Evolutionary conservation across 345 rosid genomes (phyloP).

Genomic region (Triadica sebifera): DNA sequence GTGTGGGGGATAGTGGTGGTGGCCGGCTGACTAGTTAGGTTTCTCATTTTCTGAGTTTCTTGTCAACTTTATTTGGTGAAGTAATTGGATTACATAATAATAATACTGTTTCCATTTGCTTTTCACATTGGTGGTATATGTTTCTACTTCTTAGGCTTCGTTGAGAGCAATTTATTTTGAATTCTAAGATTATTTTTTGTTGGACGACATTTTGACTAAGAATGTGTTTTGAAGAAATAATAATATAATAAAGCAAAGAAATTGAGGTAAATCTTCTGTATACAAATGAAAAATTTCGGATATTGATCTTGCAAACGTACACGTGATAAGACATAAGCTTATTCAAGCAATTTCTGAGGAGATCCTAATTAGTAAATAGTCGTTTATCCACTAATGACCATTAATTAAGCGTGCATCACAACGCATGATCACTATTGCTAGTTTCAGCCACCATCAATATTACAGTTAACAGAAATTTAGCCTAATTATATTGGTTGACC

Average conservation of each 20-base stretch:
- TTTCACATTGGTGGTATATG: background rate
- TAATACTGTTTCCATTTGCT: background rate
- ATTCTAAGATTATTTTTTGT: background rate
- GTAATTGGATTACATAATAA: background rate
- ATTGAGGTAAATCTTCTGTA: no score
- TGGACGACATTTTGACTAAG: background rate
- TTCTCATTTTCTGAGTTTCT: background rate
- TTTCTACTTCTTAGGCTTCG: background rate
- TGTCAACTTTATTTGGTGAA: background rate
- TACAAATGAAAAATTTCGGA: no score
- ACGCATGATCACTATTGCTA: background rate
- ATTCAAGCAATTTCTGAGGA: background rate
- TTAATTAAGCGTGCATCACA: background rate
- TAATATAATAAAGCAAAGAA: no score
- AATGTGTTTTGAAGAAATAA: no score
- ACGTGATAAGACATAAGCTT: background rate
- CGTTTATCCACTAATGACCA: background rate
- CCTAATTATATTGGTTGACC: background rate
- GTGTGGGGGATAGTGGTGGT: background rate
- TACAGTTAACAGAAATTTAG: background rate
- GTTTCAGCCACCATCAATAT: background rate
- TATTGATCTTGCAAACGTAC: background rate
- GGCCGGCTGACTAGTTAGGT: background rate
- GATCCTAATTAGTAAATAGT: background rate
- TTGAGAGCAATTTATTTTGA: no score